Evolutionary conservation across 2,329 filamentous ascomycete genomes (phyloP).

Genomic region (Monosporascus cannonballus): DNA sequence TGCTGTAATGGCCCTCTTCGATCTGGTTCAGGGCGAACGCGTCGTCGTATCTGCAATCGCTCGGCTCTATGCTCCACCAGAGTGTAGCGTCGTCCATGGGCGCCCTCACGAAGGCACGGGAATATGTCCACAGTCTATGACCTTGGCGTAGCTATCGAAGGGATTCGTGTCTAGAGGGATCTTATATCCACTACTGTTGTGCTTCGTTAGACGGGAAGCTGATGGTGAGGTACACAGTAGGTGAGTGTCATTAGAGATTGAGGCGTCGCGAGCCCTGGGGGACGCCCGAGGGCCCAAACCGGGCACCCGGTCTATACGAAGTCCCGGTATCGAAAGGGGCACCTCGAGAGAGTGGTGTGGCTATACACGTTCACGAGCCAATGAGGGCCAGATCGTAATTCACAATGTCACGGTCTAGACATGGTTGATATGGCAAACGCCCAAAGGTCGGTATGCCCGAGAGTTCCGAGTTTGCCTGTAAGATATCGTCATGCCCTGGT

Average conservation of each 20-base stretch:
- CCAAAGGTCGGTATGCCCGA: conserved; percentile 85
- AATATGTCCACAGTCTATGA: conserved; percentile 79
- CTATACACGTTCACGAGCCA: conserved; percentile 39
- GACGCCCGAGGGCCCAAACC: conserved; percentile 80
- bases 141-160: conserved; percentile 73
- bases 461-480: conserved; percentile 77
- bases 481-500: conserved; percentile 1
- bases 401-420: conserved; percentile 61
- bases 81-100: too few species aligned
- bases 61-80: too few species aligned
- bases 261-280: conserved; percentile 79
- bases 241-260: conserved; percentile 66
- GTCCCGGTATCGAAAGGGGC: conserved; percentile 84
- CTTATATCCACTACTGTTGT: conserved; percentile 73
- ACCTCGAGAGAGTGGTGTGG: conserved; percentile 29
- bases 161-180: conserved; percentile 74
- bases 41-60: conserved; percentile 65
- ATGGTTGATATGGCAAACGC: conserved; percentile 70
- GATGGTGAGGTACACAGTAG: conserved; percentile 28
- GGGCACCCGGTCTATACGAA: conserved; percentile 75
- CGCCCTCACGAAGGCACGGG: conserved; percentile 71
- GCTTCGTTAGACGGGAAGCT: conserved; percentile 1
- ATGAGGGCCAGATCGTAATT: conserved; percentile 84
- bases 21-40: conserved; percentile 76
- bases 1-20: conserved; percentile 73